Evolutionary conservation across 225 moss, liverwort and hornwort species (phyloP).

Genomic region (Marchantia polymorpha): DNA sequence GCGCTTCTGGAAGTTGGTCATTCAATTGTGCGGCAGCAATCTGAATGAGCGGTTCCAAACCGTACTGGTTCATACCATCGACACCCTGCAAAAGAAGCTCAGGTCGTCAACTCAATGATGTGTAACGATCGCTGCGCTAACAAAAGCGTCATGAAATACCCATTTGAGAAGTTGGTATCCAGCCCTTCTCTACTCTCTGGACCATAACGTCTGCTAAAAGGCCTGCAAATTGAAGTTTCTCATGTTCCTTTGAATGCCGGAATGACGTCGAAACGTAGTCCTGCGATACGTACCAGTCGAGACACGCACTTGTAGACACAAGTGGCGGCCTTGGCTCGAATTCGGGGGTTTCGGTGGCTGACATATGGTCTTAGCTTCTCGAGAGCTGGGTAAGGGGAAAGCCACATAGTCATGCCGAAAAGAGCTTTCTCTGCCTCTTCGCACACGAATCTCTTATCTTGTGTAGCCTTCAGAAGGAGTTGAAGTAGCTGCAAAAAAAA

Average conservation of each 20-base stretch:
- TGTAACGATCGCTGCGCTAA: background rate
- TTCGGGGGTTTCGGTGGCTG: constrained; percentile 84
- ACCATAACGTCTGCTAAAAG: too few species aligned
- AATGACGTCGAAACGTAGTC: too few species aligned
- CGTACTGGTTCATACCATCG: constrained; percentile 77
- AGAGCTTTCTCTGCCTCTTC: constrained; percentile 94
- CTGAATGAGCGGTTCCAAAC: constrained; percentile 69
- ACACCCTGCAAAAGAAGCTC: constrained; percentile 48
- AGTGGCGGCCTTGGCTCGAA: constrained; percentile 86
- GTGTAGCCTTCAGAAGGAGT: constrained; percentile 88
- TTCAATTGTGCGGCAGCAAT: constrained; percentile 88
- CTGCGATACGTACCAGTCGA: constrained; percentile 46
- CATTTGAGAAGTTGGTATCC: too few species aligned
- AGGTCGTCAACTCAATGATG: background rate
- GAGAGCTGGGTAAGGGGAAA: constrained; percentile 63
- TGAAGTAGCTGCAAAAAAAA: constrained; percentile 68
- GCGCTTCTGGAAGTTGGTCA: constrained; percentile 95
- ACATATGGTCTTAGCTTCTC: constrained; percentile 87
- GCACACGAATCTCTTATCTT: constrained; percentile 98
- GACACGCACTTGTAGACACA: constrained; percentile 85
- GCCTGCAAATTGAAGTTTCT: too few species aligned
- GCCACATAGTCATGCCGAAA: constrained; percentile 65
- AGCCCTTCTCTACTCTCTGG: background rate
- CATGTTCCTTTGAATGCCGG: too few species aligned
- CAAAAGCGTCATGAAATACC: background rate